phyloP scores from a whole-genome alignment of 164 flowering plant genomes.

The Tetracentron sinense region DNA sequence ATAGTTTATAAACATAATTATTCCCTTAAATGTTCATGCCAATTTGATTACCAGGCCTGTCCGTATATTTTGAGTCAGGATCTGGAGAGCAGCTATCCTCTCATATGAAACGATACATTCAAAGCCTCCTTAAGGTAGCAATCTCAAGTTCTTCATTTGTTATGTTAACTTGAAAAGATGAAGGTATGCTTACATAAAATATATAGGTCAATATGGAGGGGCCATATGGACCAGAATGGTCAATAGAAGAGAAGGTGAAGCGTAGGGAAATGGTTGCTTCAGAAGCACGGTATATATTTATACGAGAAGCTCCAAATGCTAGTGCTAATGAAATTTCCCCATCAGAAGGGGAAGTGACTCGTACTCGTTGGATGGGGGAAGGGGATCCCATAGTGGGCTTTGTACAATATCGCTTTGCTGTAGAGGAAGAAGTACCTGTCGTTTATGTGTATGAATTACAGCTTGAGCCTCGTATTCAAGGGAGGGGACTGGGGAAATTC shows the following conservation, averaged over 20 bases:
- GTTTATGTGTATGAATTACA: conserved; percentile 90
- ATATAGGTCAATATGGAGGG: conserved; percentile 77
- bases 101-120: conserved; percentile 57
- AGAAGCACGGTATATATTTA: conserved; percentile 84
- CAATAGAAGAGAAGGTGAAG: conserved; percentile 75
- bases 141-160: background rate
- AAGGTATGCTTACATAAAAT: background rate
- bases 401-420: conserved; percentile 71
- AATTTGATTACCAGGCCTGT: conserved; percentile 41
- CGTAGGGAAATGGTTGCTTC: conserved; percentile 79
- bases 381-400: conserved; percentile 61
- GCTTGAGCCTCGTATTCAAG: conserved; percentile 66
- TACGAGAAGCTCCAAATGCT: conserved; percentile 33
- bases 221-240: conserved; percentile 75
- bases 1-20: background rate
- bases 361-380: conserved; percentile 15
- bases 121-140: conserved; percentile 65
- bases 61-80: conserved; percentile 62
- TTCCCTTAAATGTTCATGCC: conserved; percentile 4
- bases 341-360: conserved; percentile 10
- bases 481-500: conserved; percentile 81
- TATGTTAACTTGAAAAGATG: background rate
- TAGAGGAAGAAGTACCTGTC: conserved; percentile 90
- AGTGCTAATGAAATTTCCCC: conserved; percentile 15
- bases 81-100: conserved; percentile 60